Evolutionary conservation across 2,329 filamentous ascomycete species (phyloP).

Genomic region (Verruconis gallopava): DNA sequence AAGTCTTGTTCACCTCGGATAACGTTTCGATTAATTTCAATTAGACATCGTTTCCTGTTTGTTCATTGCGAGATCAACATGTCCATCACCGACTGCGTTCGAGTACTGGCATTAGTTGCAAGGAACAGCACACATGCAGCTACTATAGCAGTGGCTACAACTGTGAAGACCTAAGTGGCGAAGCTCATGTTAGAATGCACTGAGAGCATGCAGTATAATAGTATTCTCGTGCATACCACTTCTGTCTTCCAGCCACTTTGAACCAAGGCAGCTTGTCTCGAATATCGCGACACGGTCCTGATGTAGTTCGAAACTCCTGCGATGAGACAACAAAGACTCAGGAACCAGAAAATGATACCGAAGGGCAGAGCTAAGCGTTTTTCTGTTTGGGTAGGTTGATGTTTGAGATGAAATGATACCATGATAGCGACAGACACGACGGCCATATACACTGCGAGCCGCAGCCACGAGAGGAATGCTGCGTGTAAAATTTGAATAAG

Average conservation of each 20-base stretch:
- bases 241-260: slow-evolving; percentile 93
- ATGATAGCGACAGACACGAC: slow-evolving; percentile 83
- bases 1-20: too few species aligned
- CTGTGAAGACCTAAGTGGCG: slow-evolving; percentile 20
- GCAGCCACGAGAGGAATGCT: slow-evolving; percentile 79
- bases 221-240: slow-evolving; percentile 47
- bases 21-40: too few species aligned
- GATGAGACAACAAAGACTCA: slow-evolving; percentile 63
- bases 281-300: slow-evolving; percentile 69
- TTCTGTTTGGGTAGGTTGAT: slow-evolving; percentile 56
- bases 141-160: slow-evolving; percentile 28
- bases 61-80: not conserved
- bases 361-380: slow-evolving; percentile 67
- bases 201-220: not conserved
- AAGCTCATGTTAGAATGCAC: not conserved
- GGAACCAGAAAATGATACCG: slow-evolving; percentile 75
- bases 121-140: slow-evolving; percentile 29
- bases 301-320: slow-evolving; percentile 82
- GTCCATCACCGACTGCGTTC: not conserved
- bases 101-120: slow-evolving; percentile 22
- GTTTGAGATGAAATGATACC: slow-evolving; percentile 81
- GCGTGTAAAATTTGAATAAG: not conserved
- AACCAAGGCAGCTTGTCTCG: slow-evolving; percentile 64
- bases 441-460: slow-evolving; percentile 80
- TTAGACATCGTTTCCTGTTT: too few species aligned